Evolutionary conservation across 2,329 filamentous ascomycete species (phyloP).

Genomic region (Fusarium aywerte): DNA sequence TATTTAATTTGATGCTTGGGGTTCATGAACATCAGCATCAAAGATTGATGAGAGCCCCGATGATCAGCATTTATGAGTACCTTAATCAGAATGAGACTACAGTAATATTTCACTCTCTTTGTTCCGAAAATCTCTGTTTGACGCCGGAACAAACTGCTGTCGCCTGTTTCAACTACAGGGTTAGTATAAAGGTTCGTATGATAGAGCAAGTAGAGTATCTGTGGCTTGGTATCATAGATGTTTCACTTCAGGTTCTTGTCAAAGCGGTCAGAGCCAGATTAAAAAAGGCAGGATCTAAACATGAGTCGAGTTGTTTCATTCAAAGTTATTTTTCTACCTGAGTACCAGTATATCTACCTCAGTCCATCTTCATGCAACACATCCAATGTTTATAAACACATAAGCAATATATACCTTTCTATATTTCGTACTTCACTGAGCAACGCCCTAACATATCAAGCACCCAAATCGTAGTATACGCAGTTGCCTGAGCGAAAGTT

Average conservation of each 20-base stretch:
- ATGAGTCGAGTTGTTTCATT: slow-evolving; percentile 21
- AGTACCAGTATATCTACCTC: neutral
- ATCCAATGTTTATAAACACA: neutral
- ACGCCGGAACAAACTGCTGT: neutral
- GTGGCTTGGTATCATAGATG: slow-evolving; percentile 7
- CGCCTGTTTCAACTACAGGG: neutral
- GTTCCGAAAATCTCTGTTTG: neutral
- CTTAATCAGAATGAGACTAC: neutral
- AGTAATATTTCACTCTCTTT: neutral
- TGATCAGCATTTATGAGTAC: neutral
- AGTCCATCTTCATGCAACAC: slow-evolving; percentile 5
- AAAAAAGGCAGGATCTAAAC: neutral
- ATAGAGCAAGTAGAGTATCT: neutral
- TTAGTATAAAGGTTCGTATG: neutral
- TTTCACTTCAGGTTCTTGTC: slow-evolving; percentile 2
- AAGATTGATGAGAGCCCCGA: neutral
- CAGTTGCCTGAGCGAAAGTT: slow-evolving; percentile 88
- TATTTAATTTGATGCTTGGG: neutral
- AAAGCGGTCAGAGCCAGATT: neutral
- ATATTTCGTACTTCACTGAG: neutral
- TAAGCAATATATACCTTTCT: neutral
- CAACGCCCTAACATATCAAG: slow-evolving; percentile 28
- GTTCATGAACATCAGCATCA: neutral
- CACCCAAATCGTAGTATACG: slow-evolving; percentile 83
- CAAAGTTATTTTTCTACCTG: neutral